Evolutionary conservation across 306 rosid species (phyloP).

Genomic region (Neltuma alba): DNA sequence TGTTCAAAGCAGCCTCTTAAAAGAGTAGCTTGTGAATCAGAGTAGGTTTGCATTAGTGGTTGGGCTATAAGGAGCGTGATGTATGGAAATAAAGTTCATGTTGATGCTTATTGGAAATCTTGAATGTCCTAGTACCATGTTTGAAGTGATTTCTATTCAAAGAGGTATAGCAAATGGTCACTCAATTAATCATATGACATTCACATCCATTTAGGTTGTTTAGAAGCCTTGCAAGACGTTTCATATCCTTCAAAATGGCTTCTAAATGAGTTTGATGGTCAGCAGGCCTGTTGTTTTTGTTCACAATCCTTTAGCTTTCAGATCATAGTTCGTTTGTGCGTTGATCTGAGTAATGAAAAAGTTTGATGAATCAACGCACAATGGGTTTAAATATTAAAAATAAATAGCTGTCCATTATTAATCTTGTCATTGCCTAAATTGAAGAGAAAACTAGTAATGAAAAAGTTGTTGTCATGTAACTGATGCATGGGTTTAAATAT

Average conservation of each 20-base stretch:
- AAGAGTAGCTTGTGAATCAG: conserved; percentile 14
- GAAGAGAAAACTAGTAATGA: too few species aligned
- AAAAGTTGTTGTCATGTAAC: too few species aligned
- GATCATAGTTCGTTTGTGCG: too few species aligned
- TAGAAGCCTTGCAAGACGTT: background rate
- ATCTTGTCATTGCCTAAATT: too few species aligned
- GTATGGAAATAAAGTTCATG: conserved; percentile 13
- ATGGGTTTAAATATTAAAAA: too few species aligned
- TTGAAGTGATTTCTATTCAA: conserved; percentile 18
- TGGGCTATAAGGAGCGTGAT: conserved; percentile 9
- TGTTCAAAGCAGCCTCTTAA: conserved; percentile 21
- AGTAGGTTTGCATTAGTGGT: background rate
- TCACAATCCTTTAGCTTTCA: too few species aligned
- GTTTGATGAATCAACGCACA: too few species aligned
- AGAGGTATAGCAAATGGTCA: conserved; percentile 2
- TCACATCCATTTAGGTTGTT: background rate
- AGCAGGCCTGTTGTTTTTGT: background rate
- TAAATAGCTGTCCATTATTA: background rate
- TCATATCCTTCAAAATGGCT: background rate
- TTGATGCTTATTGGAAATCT: background rate
- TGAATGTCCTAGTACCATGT: conserved; percentile 15
- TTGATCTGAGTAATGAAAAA: too few species aligned
- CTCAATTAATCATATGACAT: background rate
- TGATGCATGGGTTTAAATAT: too few species aligned
- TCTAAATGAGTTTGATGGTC: background rate